Evolutionary conservation across 73 alveolate species (phyloP), one percentile per base, ranked within the genome.

Genomic region (Diophrys appendiculata): DNA sequence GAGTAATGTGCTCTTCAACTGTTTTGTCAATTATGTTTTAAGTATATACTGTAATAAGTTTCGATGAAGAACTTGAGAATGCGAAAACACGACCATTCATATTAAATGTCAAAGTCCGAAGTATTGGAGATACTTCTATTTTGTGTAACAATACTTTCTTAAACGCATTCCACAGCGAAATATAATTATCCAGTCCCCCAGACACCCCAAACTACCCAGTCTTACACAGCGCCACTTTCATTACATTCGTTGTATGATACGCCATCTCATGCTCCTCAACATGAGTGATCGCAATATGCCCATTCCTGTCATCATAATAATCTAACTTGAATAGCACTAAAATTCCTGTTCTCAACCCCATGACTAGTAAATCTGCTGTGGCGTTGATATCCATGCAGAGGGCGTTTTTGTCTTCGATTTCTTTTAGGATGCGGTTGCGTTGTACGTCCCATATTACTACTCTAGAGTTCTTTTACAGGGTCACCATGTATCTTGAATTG

Each of bases 361-460:
- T 82, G 8, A 33, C 90, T 29, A 82, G 54, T 64, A 73, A 32
- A 35, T 54, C 73, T 23, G 52, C 53, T 32, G 76, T 73, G 30
- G 82, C 73, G 77, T 82, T 55, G 26, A 70, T 72, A 65, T 82
- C 90, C 78, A 82, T 55, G 30, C 90, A 82, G 23, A 67, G 56
- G 32, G 90, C 90, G 60, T 73, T 82, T 31, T 82, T 73, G 53
- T 82, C 90, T 65, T 82, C 90, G 8, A 82, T 82, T 35, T 82
- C 90, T 43, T 82, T 82, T 29, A 82, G 80, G 1, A 82, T 69
- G 33, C 73, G 72, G 69, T 55, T 18, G 8, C 56, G 24, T 53
- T 26, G 34, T 24, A 73, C 29, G 33, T 69, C 74, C 90, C 90
- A 82, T 18, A 82, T 81, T 5, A 82, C 74, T 29, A 82, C 60